These are phyloP conservation scores for Penicillium brevicompactum DNA, from an alignment of 2,329 filamentous ascomycete genomes.

Conservation along the genomic window DNA sequence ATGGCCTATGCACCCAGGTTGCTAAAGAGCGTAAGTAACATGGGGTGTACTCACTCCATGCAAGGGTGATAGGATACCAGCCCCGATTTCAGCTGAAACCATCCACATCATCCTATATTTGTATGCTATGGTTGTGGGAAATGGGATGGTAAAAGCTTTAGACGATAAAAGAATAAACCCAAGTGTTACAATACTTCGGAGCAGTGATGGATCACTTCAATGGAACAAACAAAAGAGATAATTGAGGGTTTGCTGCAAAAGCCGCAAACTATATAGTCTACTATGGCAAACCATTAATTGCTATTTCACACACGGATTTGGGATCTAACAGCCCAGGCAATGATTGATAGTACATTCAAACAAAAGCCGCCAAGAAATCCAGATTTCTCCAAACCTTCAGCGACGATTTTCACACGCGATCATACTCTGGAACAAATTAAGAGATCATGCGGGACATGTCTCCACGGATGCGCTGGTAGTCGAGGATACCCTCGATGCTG, in stretches of 20 bases:
- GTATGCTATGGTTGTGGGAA: too few species aligned
- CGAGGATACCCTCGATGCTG: slow-evolving; percentile 78
- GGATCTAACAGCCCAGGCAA: slow-evolving; percentile 30
- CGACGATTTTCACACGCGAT: slow-evolving; percentile 25
- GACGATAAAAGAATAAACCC: too few species aligned
- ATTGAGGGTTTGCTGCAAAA: slow-evolving; percentile 22
- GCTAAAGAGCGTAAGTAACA: too few species aligned
- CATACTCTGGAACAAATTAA: slow-evolving; percentile 17
- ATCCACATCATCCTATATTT: too few species aligned
- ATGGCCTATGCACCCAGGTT: too few species aligned
- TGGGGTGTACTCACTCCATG: too few species aligned
- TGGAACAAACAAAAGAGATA: slow-evolving; percentile 26
- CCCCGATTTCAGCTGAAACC: too few species aligned
- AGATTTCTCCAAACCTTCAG: slow-evolving; percentile 10
- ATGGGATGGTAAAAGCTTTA: too few species aligned
- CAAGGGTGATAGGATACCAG: too few species aligned
- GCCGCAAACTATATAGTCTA: slow-evolving; percentile 32
- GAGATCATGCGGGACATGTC: slow-evolving; percentile 79
- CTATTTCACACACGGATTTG: slow-evolving; percentile 34
- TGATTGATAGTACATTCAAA: slow-evolving; percentile 36
- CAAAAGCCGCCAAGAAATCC: slow-evolving; percentile 14
- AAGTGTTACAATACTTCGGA: not conserved
- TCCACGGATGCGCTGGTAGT: slow-evolving; percentile 60
- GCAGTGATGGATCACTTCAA: not conserved
- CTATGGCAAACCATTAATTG: slow-evolving; percentile 34